Conservation (phyloP, 1,139 yeast species). For the Pichia sp. region DNA sequence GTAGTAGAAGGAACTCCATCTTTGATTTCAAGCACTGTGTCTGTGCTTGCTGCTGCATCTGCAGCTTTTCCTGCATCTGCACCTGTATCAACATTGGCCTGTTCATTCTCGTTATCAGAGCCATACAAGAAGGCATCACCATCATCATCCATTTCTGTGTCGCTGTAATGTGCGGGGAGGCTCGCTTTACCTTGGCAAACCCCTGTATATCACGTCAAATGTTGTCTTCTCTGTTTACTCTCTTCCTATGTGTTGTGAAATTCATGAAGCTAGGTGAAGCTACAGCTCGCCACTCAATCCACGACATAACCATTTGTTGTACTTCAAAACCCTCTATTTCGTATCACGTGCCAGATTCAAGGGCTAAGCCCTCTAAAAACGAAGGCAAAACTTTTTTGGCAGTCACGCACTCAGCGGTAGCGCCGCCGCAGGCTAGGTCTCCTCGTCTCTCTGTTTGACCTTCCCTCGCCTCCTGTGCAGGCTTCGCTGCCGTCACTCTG, state of each 20-base stretch:
- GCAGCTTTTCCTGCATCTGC: slow-evolving; percentile 10
- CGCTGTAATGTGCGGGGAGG: not conserved
- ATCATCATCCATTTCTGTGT: slow-evolving; percentile 42
- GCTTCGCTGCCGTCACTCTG: not conserved
- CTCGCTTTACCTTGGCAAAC: not conserved
- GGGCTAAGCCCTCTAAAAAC: not conserved
- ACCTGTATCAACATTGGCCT: not conserved
- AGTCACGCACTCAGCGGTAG: not conserved
- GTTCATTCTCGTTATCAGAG: slow-evolving; percentile 50
- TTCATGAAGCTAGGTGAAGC: not conserved
- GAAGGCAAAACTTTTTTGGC: not conserved
- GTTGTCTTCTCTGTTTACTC: not conserved
- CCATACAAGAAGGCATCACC: slow-evolving; percentile 88
- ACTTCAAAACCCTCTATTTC: not conserved
- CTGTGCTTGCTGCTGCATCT: slow-evolving; percentile 22
- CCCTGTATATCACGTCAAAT: not conserved
- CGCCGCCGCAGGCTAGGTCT: not conserved
- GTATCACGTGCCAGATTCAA: not conserved
- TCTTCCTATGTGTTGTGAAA: not conserved
- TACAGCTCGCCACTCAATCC: not conserved
- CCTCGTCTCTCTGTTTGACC: not conserved
- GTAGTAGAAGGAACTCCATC: not conserved
- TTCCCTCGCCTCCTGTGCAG: not conserved
- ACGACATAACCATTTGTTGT: slow-evolving; percentile 6
- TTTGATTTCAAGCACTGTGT: slow-evolving; percentile 8